These are phyloP conservation scores for Trichomonas vaginalis DNA, from an alignment of 208 protist genomes.

Conservation along the genomic window DNA sequence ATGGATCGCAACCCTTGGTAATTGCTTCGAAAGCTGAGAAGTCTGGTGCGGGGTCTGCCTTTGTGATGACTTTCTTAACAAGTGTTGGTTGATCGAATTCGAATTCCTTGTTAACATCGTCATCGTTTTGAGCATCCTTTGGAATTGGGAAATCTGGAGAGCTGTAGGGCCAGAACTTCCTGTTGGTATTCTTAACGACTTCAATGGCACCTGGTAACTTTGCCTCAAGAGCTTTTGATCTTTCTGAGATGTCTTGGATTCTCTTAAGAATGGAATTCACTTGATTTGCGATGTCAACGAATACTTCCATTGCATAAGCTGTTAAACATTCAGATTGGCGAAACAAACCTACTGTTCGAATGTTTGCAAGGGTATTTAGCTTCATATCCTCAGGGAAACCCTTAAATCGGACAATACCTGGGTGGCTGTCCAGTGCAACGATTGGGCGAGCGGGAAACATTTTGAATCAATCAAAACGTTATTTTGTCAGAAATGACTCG, in stretches of 20 bases:
- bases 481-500: no score
- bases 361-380: not conserved
- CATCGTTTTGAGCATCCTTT: no score
- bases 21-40: not conserved
- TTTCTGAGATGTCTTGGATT: not conserved
- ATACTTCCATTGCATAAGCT: not conserved
- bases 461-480: not conserved
- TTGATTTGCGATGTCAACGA: not conserved
- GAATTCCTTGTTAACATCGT: not conserved
- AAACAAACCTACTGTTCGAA: not conserved
- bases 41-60: not conserved
- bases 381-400: not conserved
- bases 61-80: not conserved
- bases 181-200: not conserved
- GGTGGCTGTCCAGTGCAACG: not conserved
- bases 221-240: not conserved
- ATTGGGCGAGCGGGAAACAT: not conserved
- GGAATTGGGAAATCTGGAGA: not conserved
- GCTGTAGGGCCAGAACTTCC: not conserved
- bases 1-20: not conserved
- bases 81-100: not conserved
- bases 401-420: not conserved
- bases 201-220: not conserved
- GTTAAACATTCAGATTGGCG: not conserved
- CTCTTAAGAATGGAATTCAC: not conserved